Evolutionary conservation across 257 asterid species (phyloP), one percentile per base, ranked within the genome.

Genomic region (Knoxia roxburghii): DNA sequence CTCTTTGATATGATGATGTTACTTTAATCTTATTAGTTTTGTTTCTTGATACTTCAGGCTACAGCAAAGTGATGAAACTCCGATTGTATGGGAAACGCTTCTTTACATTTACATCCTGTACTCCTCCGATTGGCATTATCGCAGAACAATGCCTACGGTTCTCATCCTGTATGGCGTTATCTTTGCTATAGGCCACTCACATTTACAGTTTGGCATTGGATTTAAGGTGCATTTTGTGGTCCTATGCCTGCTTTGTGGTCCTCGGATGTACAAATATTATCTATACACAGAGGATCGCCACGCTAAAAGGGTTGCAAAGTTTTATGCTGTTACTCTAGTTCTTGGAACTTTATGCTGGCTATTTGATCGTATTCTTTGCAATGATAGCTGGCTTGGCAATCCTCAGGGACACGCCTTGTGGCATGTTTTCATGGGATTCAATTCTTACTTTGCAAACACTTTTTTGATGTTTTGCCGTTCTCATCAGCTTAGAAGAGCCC

Each of bases 11-110:
- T 7, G 29, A 59, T 59, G 24, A 59, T 43, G 0, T 15, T 17
- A 23, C 48, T 40, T 15, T 21, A 18, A 9, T 37, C 33, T 61
- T 27, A 41, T 32, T 23, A n/a, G 20, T 45, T 41, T 41, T 66
- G n/a, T 41, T 52, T 37, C 41, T 3, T 33, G 7, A 21, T 53
- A 11, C 40, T 59, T 40, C 77, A 73, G 77, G 73, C 68, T 66
- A 32, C 73, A 73, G 46, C 69, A 73, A 73, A 68, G 77, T 54
- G 77, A 73, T 67, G 77, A 67, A 59, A 73, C 77, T 46, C 77
- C 77, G 1, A 50, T 73, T 32, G 68, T 73, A 21, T 73, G 77
- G 77, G 77, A 73, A 61, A 61, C 66, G 26, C 77, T 73, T 61
- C 61, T 73, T 7, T 65, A 67, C 68, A 67, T 73, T 15, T 73